A percentile compares a stretch with the other conserved stretches of the same genome.
These are phyloP conservation scores for Claviceps africana DNA, from an alignment of 2,329 filamentous ascomycete species.

Conservation along the genomic window DNA sequence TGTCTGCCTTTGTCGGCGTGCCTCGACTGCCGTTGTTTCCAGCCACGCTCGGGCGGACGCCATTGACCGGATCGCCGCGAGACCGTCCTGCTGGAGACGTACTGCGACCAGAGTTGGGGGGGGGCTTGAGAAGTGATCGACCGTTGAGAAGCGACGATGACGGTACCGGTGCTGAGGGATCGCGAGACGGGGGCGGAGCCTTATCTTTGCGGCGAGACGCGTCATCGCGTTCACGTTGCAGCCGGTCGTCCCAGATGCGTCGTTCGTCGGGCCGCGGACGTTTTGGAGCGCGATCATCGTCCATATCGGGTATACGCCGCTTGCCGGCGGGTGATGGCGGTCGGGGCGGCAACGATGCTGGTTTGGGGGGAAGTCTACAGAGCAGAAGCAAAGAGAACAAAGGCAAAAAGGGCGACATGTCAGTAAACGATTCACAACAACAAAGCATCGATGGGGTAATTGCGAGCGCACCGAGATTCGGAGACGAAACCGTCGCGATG, in stretches of 20 bases:
- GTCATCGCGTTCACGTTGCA: conserved; percentile 20
- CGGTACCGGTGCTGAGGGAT: not conserved
- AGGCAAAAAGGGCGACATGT: too few species aligned
- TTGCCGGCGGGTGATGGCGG: conserved; percentile 30
- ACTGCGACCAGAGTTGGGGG: conserved; percentile 13
- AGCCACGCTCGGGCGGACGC: conserved; percentile 20
- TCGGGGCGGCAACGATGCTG: conserved; percentile 21
- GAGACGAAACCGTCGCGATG: conserved; percentile 1
- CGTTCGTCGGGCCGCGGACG: conserved; percentile 27
- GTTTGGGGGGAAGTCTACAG: conserved; percentile 23
- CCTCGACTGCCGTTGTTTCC: conserved; percentile 22
- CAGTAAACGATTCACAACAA: not conserved
- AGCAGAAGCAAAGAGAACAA: conserved; percentile 1
- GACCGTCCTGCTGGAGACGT: conserved; percentile 24
- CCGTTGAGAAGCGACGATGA: conserved; percentile 23
- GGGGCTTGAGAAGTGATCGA: conserved; percentile 19
- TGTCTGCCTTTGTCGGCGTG: conserved; percentile 25
- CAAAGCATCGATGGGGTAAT: not conserved
- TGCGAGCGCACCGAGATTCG: conserved; percentile 7
- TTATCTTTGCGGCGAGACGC: conserved; percentile 18
- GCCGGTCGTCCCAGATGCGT: conserved; percentile 19
- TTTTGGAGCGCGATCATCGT: conserved; percentile 34
- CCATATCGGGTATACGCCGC: conserved; percentile 31
- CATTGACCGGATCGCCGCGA: conserved; percentile 29
- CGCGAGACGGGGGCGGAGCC: not conserved